Evolutionary conservation across 805 yeast species (phyloP).

Genomic region (Metschnikowia baotianmanensis): DNA sequence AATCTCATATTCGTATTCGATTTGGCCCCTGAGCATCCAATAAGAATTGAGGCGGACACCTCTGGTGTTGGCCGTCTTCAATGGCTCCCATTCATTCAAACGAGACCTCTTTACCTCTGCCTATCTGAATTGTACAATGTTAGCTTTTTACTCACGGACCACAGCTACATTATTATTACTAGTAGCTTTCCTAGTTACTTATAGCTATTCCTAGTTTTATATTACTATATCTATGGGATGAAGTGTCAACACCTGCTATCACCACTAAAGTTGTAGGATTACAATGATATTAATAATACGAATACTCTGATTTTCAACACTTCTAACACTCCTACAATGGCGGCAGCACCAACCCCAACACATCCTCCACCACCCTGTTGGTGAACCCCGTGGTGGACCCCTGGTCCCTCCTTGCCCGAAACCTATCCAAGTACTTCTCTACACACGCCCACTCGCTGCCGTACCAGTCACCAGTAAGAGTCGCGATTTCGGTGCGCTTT

Average conservation of each 20-base stretch:
- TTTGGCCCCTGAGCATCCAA: constrained; percentile 24
- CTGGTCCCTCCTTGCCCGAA: constrained; percentile 20
- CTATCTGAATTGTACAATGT: constrained; percentile 32
- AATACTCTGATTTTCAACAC: too few relatives aligned
- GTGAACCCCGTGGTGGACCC: constrained; percentile 33
- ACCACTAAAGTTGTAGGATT: too few relatives aligned
- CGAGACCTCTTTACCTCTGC: constrained; percentile 24
- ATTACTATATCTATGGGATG: too few relatives aligned
- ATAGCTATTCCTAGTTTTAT: too few relatives aligned
- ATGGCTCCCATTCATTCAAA: constrained; percentile 33
- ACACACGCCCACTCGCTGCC: constrained; percentile 41
- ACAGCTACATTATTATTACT: too few relatives aligned
- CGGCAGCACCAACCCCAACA: constrained; percentile 31
- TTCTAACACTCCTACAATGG: constrained; percentile 39
- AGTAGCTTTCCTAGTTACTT: too few relatives aligned
- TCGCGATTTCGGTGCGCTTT: constrained; percentile 27
- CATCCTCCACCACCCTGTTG: constrained; percentile 38
- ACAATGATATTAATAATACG: too few relatives aligned
- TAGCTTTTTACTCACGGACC: too few relatives aligned
- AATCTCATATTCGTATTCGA: too few relatives aligned
- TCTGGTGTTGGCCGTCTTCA: constrained; percentile 31
- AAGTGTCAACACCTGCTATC: too few relatives aligned
- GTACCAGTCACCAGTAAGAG: constrained; percentile 44
- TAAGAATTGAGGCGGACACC: constrained; percentile 28
- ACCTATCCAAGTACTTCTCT: constrained; percentile 25